phyloP scores from a whole-genome alignment of 768 basidiomycete genomes.

The Termitomyces sp. region DNA sequence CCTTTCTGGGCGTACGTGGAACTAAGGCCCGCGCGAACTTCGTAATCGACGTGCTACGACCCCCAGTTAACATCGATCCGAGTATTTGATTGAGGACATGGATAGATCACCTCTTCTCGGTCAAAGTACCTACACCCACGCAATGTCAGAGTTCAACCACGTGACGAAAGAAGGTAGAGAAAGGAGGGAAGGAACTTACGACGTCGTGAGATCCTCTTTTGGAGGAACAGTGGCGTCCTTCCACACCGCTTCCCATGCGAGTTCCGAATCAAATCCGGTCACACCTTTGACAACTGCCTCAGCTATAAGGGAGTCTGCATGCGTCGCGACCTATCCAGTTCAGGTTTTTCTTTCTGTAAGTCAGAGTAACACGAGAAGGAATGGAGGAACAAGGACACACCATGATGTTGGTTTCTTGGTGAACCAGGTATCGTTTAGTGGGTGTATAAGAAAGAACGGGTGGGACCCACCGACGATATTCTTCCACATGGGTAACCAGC shows the following conservation, averaged over 20 bases:
- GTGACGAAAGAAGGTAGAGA: too few relatives aligned
- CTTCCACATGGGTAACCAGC: conserved; percentile 91
- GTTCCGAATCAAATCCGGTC: conserved; percentile 51
- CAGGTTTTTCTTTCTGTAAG: neutral
- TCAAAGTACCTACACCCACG: conserved; percentile 52
- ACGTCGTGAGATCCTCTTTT: conserved; percentile 42
- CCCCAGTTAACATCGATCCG: neutral
- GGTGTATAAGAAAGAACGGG: neutral
- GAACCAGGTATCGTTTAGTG: neutral
- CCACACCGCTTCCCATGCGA: conserved; percentile 69
- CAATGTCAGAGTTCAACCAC: neutral
- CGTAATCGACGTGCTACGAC: conserved; percentile 62
- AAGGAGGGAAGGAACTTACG: conserved; percentile 26
- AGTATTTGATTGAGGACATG: neutral
- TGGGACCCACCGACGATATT: conserved; percentile 56
- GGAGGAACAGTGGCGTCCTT: conserved; percentile 71
- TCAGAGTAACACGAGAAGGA: neutral
- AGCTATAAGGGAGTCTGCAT: conserved; percentile 73
- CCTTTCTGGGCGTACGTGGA: conserved; percentile 60
- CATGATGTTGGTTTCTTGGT: conserved; percentile 80
- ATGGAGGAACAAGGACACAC: conserved; percentile 20
- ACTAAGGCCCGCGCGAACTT: conserved; percentile 74
- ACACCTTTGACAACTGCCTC: conserved; percentile 67
- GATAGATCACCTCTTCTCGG: conserved; percentile 51
- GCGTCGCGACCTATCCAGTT: conserved; percentile 54